A percentile compares a stretch with the other conserved stretches of the same genome.
phyloP scores from a whole-genome alignment of 2,329 filamentous ascomycete species.

The Botrytis hyacinthi region DNA sequence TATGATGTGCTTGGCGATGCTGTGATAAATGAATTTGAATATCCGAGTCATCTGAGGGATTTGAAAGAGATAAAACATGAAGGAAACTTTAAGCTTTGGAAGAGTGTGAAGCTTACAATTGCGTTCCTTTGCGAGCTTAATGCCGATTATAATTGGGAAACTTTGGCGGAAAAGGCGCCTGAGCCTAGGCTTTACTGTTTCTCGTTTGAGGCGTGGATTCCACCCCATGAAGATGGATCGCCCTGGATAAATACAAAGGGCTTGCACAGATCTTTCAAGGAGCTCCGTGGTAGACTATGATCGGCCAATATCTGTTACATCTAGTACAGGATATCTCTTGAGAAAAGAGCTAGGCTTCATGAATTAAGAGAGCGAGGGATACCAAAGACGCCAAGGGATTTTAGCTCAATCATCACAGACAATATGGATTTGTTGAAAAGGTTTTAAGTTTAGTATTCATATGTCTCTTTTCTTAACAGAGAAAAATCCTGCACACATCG shows the following conservation, averaged over 20 bases:
- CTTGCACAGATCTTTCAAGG: slow-evolving; percentile 1
- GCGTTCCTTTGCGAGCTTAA: neutral
- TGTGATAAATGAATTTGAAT: no score
- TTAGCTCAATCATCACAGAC: neutral
- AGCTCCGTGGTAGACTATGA: neutral
- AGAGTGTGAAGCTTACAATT: neutral
- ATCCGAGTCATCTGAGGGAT: no score
- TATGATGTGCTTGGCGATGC: neutral
- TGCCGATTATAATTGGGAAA: neutral
- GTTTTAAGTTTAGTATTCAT: neutral
- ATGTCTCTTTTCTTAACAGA: neutral
- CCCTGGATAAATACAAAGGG: neutral
- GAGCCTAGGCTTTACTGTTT: neutral
- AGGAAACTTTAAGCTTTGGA: neutral
- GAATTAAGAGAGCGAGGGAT: neutral
- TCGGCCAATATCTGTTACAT: neutral
- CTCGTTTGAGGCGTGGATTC: neutral
- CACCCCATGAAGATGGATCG: neutral
- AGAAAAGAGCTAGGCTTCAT: neutral
- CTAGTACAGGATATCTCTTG: neutral
- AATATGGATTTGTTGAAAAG: neutral
- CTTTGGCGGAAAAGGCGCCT: neutral
- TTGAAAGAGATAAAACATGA: neutral
- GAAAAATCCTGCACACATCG: neutral
- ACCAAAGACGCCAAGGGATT: accelerated